Evolutionary conservation across 768 basidiomycete genomes (phyloP), one percentile per base, ranked within the genome.

Genomic region (Daedaleopsis nitida): DNA sequence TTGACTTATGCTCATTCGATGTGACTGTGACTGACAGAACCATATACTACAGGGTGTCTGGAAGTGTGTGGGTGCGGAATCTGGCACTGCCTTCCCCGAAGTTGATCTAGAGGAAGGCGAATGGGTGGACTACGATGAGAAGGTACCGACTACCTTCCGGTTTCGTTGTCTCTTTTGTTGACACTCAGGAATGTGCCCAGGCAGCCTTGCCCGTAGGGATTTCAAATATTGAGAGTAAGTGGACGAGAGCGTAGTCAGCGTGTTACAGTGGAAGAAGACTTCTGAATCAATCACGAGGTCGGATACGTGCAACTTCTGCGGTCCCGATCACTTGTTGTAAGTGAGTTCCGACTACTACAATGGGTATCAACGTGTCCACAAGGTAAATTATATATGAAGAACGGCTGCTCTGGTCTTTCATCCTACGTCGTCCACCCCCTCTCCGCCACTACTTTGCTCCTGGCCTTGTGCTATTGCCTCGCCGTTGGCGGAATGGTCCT

Each of bases 71-170:
- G 94, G 94, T 8, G 71, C 70, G 5, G 82, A 80, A 42, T 79
- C 78, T 1, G 82, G 83, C 7, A 82, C 82, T 0, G 57, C 71
- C 5, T 95, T 95, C 69, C 51, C 75, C 10, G 85, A 92, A 3
- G 80, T 92, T n/a, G 86, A 88, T 35, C 76, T 92, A 44, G 72
- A 72, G 1, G 85, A 88, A 27, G 83, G 79, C 3, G 86, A 87
- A 71, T 96, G 94, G 94, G 83, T 79, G 13, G 94, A 95, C 67
- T 96, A 96, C 66, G 94, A 96, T 66, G 94, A 96, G 73, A 93
- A 94, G 83, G 94, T 88, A 62, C 47, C 75, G 21, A 59, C 52
- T 38, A 13, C 23, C 37, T 17, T n/a, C 32, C 47, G 24, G 23
- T 23, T 14, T 16, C 14, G 12, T 11, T 10, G 42, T 37, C 38